phyloP scores from a whole-genome alignment of 306 rosid genomes.

The Malus orientalis region DNA sequence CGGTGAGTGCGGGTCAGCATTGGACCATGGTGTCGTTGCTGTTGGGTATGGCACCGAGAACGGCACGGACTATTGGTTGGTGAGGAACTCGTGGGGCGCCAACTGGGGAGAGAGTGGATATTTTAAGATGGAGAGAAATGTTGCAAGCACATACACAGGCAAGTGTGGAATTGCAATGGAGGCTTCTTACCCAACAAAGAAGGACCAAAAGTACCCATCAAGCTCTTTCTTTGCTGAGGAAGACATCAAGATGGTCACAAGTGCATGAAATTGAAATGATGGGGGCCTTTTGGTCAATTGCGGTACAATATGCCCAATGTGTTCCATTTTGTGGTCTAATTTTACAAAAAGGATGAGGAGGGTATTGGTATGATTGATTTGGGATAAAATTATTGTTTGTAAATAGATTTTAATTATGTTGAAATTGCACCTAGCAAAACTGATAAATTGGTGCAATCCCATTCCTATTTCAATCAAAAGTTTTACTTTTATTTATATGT shows the following conservation, averaged over 20 bases:
- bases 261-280: conserved; percentile 23
- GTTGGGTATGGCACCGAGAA: conserved; percentile 83
- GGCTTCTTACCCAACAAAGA: conserved; percentile 78
- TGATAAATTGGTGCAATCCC: not conserved
- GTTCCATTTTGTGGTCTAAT: not conserved
- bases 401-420: conserved; percentile 4
- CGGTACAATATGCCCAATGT: not conserved
- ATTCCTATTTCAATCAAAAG: conserved; percentile 3
- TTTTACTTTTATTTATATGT: not conserved
- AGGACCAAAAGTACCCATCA: conserved; percentile 14
- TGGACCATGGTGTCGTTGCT: conserved; percentile 84
- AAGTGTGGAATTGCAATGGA: conserved; percentile 82
- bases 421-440: conserved; percentile 1
- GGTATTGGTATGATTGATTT: not conserved
- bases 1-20: conserved; percentile 56
- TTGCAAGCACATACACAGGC: conserved; percentile 21
- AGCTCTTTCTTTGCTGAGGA: not conserved
- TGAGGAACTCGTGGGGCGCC: conserved; percentile 93
- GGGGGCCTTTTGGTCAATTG: not conserved
- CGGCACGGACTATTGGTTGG: conserved; percentile 82
- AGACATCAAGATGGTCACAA: conserved; percentile 28
- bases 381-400: not conserved
- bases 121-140: conserved; percentile 66
- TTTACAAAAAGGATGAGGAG: not conserved
- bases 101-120: conserved; percentile 88